These are phyloP conservation scores for Sporothrix sp. DNA, from an alignment of 2,329 filamentous ascomycete species.

Conservation along the genomic window DNA sequence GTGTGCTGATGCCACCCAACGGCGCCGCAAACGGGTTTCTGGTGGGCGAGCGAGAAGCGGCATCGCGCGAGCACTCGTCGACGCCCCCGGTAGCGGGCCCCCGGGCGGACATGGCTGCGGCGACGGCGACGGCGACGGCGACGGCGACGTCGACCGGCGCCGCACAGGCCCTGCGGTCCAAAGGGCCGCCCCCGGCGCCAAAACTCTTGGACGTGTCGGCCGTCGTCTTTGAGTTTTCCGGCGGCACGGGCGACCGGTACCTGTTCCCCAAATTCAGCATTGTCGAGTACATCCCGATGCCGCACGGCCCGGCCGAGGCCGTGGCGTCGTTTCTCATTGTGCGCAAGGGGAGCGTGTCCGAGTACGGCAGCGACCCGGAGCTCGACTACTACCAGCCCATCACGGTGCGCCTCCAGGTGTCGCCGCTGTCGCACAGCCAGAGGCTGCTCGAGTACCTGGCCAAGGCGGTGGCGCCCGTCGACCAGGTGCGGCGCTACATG, in stretches of 20 bases:
- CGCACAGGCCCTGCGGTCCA: conserved; percentile 48
- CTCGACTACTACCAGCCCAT: conserved; percentile 71
- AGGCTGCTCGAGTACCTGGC: conserved; percentile 51
- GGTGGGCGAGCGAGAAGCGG: no score
- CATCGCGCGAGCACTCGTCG: not conserved
- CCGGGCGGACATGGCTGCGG: no score
- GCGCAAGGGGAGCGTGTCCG: conserved; percentile 57
- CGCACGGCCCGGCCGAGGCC: conserved; percentile 44
- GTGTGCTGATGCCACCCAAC: conserved; percentile 18
- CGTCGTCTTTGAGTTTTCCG: conserved; percentile 59
- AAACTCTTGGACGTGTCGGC: conserved; percentile 54
- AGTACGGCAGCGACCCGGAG: conserved; percentile 52
- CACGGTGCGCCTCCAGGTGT: conserved; percentile 43
- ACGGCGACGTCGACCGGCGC: conserved; percentile 21
- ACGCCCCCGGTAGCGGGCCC: not conserved
- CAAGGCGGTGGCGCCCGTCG: conserved; percentile 51
- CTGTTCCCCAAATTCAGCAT: conserved; percentile 72
- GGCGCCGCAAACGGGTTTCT: conserved; percentile 22
- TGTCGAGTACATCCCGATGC: conserved; percentile 51
- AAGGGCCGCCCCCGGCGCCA: conserved; percentile 43
- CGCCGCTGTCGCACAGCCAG: conserved; percentile 26
- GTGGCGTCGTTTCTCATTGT: conserved; percentile 71
- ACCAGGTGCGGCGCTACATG: conserved; percentile 58
- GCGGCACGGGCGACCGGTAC: conserved; percentile 62
- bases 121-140: not conserved